Evolutionary conservation across 2,329 filamentous ascomycete species (phyloP).

Genomic region (Cladophialophora immunda): DNA sequence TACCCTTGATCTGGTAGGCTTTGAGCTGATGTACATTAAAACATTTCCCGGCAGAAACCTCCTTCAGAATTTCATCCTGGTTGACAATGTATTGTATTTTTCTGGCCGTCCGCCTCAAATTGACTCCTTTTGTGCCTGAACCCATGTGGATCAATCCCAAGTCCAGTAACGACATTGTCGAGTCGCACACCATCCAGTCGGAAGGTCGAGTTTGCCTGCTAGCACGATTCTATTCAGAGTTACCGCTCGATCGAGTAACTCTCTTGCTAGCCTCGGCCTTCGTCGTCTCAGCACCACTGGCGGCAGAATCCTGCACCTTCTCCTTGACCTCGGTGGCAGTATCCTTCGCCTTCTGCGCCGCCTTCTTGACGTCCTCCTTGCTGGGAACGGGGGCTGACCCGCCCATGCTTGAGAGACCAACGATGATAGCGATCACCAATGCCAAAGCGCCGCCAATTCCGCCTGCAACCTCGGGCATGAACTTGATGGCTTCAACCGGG

Average conservation of each 20-base stretch:
- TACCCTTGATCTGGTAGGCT: slow-evolving; percentile 6
- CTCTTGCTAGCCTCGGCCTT: slow-evolving; percentile 74
- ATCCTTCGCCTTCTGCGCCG: slow-evolving; percentile 65
- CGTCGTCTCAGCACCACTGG: slow-evolving; percentile 74
- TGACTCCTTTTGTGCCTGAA: neutral
- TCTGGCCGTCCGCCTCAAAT: neutral
- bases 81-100: neutral
- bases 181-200: neutral
- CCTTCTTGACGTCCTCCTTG: slow-evolving; percentile 79
- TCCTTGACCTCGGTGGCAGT: slow-evolving; percentile 69
- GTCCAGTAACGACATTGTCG: neutral
- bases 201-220: neutral
- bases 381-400: slow-evolving; percentile 72
- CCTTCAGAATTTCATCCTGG: neutral
- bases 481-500: slow-evolving; percentile 83
- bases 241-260: slow-evolving; percentile 16
- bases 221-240: slow-evolving; percentile 4
- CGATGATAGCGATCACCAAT: slow-evolving; percentile 74
- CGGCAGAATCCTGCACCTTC: slow-evolving; percentile 72
- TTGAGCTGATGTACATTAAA: slow-evolving; percentile 18
- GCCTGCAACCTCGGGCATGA: slow-evolving; percentile 89
- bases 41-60: slow-evolving; percentile 2
- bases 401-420: slow-evolving; percentile 71
- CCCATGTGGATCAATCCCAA: neutral
- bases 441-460: slow-evolving; percentile 76